A percentile compares a stretch with the other conserved stretches of the same genome.
These are phyloP conservation scores for Daedaleopsis nitida DNA, from an alignment of 768 basidiomycete genomes.

Conservation along the genomic window DNA sequence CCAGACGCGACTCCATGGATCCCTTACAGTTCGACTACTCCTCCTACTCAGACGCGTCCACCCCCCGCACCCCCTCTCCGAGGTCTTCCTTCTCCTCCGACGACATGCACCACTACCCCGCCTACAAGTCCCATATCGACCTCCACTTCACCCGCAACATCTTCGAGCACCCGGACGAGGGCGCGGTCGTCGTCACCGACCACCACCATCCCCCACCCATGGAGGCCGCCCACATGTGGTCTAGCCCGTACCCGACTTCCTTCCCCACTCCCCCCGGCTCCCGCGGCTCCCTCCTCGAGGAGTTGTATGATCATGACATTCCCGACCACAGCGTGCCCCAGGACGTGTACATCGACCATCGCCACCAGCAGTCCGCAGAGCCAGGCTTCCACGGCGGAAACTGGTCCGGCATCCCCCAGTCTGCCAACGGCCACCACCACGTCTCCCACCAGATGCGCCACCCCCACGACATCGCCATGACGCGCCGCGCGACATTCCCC, in stretches of 20 bases:
- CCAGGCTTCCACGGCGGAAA: conserved; percentile 26
- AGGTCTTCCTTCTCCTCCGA: conserved; percentile 36
- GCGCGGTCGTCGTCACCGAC: conserved; percentile 41
- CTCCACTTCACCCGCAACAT: conserved; percentile 51
- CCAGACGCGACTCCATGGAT: conserved; percentile 39
- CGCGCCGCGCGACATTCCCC: conserved; percentile 74
- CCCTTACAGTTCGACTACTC: conserved; percentile 57
- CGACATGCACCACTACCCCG: conserved; percentile 37
- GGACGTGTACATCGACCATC: conserved; percentile 28
- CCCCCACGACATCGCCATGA: conserved; percentile 45
- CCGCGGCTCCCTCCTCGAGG: conserved; percentile 62
- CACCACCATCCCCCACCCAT: conserved; percentile 31
- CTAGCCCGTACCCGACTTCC: conserved; percentile 37
- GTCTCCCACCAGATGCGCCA: conserved; percentile 29
- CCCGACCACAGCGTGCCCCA: conserved; percentile 41
- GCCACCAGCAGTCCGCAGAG: conserved; percentile 26
- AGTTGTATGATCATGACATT: conserved; percentile 67
- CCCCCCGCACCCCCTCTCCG: conserved; percentile 76
- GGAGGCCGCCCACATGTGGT: conserved; percentile 29
- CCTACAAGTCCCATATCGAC: conserved; percentile 45
- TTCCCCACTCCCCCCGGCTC: conserved; percentile 38
- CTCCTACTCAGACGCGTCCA: conserved; percentile 68
- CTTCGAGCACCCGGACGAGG: conserved; percentile 49
- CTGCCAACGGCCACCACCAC: conserved; percentile 39
- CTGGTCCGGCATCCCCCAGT: conserved; percentile 33